Evolutionary conservation across 2,329 filamentous ascomycete genomes (phyloP), one percentile per base, ranked within the genome.

Genomic region (Calonectria leucothoes): DNA sequence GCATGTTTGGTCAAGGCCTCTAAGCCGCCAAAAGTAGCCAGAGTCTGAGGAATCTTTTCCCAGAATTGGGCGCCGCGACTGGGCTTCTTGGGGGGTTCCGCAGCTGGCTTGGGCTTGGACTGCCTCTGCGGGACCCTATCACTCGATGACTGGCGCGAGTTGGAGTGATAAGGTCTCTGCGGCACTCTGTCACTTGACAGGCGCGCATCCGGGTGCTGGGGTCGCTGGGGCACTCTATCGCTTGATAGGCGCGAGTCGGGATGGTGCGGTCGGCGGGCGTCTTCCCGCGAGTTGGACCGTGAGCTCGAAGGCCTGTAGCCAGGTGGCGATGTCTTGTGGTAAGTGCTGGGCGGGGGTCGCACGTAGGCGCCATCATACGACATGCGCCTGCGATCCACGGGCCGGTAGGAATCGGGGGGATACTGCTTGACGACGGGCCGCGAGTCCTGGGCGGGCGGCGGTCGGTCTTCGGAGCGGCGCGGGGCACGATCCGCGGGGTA

Each of bases 21-120:
- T 12, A 83, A 69, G 3, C 81, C 78, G 0, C 78, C 76, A 48
- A 82, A 82, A 1, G 82, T 79, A 0, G 75, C 79, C 0, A 83
- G 66, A 0, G 79, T 77, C 23, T 76, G 71, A 0, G 82, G 80
- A 25, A 83, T 75, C 2, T 80, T 75, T 6, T 75, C 71, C 27
- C 79, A 66, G 2, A 82, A 75, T 8, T 76, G 68, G 0, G 64
- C 59, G 2, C 45, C n/a, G 5, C 55, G 55, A 39, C n/a, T 20
- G 23, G 37, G 45, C 11, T 67, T 67, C 15, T 23, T 20, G 1
- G 51, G 12, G 5, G 63, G 42, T 17, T 68, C 45, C 6, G 55
- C 52, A 7, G 42, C 11, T 15, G 29, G 37, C 14, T 45, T 69
- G 17, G 33, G 74, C 29, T 33, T 55, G 17, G 51, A 31, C 15